Percentiles rank a stretch among this genome's conserved stretches.
phyloP scores from a whole-genome alignment of 768 basidiomycete species.

The Panaeolus cyanescens region DNA sequence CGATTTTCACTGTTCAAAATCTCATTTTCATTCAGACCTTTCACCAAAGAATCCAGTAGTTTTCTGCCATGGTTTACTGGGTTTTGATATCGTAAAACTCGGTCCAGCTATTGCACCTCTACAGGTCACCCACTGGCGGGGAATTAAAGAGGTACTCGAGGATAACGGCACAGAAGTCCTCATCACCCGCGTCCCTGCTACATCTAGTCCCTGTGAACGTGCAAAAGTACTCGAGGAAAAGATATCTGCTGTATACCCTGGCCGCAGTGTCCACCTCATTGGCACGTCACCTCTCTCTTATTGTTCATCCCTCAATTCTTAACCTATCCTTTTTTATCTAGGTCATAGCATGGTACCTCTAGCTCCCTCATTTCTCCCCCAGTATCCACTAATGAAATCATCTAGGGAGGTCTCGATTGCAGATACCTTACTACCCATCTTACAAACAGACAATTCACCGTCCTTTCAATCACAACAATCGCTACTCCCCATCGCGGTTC shows the following conservation, averaged over 20 bases:
- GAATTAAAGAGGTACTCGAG: conserved; percentile 91
- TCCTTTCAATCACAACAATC: conserved; percentile 90
- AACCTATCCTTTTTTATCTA: conserved; percentile 14
- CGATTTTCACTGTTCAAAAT: background rate
- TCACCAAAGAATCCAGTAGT: conserved; percentile 85
- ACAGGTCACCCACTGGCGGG: conserved; percentile 94
- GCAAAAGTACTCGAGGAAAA: conserved; percentile 87
- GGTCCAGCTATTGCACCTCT: conserved; percentile 76
- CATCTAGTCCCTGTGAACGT: conserved; percentile 83
- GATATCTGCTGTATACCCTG: conserved; percentile 80
- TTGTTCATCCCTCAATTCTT: background rate
- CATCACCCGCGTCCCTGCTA: conserved; percentile 93
- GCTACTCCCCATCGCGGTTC: conserved; percentile 95
- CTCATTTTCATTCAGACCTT: conserved; percentile 50
- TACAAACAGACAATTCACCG: conserved; percentile 71
- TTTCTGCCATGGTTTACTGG: conserved; percentile 94
- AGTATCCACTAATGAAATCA: background rate
- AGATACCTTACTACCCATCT: conserved; percentile 85
- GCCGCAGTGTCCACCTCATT: conserved; percentile 85
- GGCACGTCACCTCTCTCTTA: conserved; percentile 37
- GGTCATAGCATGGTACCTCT: conserved; percentile 68
- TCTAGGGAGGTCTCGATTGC: conserved; percentile 86
- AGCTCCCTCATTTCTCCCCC: conserved; percentile 26
- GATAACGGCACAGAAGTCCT: conserved; percentile 88
- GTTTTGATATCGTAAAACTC: conserved; percentile 84